A percentile compares a stretch with the other conserved stretches of the same genome.
These are phyloP conservation scores for Luvunga scandens DNA, from an alignment of 345 rosid genomes.

Conservation along the genomic window DNA sequence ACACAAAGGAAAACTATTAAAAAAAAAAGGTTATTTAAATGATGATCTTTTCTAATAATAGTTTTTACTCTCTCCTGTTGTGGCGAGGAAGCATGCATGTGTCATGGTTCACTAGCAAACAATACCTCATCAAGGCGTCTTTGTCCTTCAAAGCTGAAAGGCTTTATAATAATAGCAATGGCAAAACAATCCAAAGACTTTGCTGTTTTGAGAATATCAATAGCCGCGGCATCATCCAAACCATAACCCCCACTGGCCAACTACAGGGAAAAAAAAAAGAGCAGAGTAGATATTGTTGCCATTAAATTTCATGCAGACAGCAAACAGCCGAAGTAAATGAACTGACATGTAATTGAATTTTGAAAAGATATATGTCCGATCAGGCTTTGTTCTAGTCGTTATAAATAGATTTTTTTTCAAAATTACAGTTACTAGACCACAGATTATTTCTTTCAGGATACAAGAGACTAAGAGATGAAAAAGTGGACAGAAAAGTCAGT, in stretches of 20 bases:
- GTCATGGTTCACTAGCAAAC: slow-evolving; percentile 3
- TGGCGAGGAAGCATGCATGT: not conserved
- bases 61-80: not conserved
- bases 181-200: slow-evolving; percentile 55
- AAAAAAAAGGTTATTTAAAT: not conserved
- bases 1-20: not conserved
- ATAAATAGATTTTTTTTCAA: not conserved
- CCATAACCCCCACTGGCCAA: slow-evolving; percentile 87
- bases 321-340: not conserved
- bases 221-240: slow-evolving; percentile 50
- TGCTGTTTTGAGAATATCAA: slow-evolving; percentile 56
- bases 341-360: no score
- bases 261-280: slow-evolving; percentile 31
- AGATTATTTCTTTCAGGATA: not conserved
- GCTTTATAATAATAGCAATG: slow-evolving; percentile 68
- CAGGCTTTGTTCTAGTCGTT: not conserved
- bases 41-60: not conserved
- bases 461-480: not conserved
- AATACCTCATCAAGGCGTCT: slow-evolving; percentile 81
- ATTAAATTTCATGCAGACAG: not conserved
- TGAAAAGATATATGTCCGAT: not conserved
- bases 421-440: not conserved
- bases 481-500: not conserved
- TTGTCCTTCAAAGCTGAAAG: slow-evolving; percentile 93
- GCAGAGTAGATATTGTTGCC: slow-evolving; percentile 15